Evolutionary conservation across 805 yeast genomes (phyloP).

Genomic region (Kuraishia capsulata): DNA sequence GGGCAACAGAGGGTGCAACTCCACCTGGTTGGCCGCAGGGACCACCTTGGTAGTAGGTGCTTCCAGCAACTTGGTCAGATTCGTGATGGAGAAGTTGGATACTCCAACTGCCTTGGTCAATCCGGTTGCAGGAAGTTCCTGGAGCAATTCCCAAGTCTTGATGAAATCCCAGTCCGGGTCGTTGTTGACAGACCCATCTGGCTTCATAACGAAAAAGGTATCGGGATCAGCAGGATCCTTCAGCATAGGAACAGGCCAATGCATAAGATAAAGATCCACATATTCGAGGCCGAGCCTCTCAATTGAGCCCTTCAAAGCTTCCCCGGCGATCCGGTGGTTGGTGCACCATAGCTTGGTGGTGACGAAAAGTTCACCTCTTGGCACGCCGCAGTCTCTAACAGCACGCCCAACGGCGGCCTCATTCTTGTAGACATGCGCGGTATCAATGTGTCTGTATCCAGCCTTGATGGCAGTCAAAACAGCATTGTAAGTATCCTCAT

Average conservation of each 20-base stretch:
- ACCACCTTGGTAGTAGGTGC: slow-evolving; percentile 37
- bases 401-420: slow-evolving; percentile 65
- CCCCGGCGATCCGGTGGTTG: slow-evolving; percentile 26
- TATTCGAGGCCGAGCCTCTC: slow-evolving; percentile 45
- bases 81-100: slow-evolving; percentile 57
- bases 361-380: slow-evolving; percentile 44
- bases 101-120: slow-evolving; percentile 67
- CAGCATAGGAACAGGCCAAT: slow-evolving; percentile 50
- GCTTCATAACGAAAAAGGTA: slow-evolving; percentile 21
- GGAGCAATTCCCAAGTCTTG: slow-evolving; percentile 62
- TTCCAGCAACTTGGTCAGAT: slow-evolving; percentile 41
- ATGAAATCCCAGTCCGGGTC: slow-evolving; percentile 28
- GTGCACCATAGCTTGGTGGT: slow-evolving; percentile 58
- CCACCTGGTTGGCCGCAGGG: slow-evolving; percentile 73
- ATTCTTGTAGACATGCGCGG: slow-evolving; percentile 62
- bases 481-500: slow-evolving; percentile 38
- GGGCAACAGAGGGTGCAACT: slow-evolving; percentile 65
- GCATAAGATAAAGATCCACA: slow-evolving; percentile 57
- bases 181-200: slow-evolving; percentile 23
- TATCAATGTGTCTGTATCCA: slow-evolving; percentile 69
- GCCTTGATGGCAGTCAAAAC: slow-evolving; percentile 52
- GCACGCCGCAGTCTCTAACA: slow-evolving; percentile 29
- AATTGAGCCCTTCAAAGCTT: slow-evolving; percentile 43
- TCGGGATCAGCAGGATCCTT: slow-evolving; percentile 22
- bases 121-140: slow-evolving; percentile 43